Base-by-base conservation (phyloP, 441 rosid species). In the Kokia cookei region DNA sequence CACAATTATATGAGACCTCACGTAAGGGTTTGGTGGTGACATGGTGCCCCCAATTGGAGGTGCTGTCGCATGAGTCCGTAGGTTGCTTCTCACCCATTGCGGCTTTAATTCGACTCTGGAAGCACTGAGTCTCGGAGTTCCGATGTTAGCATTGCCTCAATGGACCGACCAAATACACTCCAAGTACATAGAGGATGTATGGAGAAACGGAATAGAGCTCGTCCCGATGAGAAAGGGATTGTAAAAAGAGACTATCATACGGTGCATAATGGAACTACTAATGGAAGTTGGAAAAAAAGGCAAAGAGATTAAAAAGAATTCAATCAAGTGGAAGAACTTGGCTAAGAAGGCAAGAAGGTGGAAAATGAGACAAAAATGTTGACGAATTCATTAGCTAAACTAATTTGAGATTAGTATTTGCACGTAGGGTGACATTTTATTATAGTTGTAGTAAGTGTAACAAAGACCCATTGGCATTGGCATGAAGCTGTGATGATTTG, bases 101-200 rank as follows among this genome's bases (percentile, higher is more conserved):
- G 86, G 89, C 9, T 83, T 81, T 68, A 86, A 84, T 69, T 88
- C 86, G 2, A 77, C 79, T 1, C 67, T 84, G 42, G 90, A 88
- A 67, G 92, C 82, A 0, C 42, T 89, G 75, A 72, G 82, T n/a
- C 42, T 89, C 57, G 93, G 86, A 7, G 88, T 86, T 10, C 93
- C 93, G 3, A 82, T 86, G 86, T 81, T 87, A 54, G 86, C 79
- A 27, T 81, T 89, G 84, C 93, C 91, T 8, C 93, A 87, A 5
- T 89, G 86, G 88, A 79, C 79, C 0, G 93, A 89, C n/a, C 88
- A n/a, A 89, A 63, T 73, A 76, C 2, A 89, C 80, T 17, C 89
- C 1, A 87, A 84, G 83, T 76, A 73, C 15, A 64, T 87, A 5
- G 81, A 75, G 69, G 91, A 89, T 73, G 82, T 87, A 0, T 89